Evolutionary conservation across 257 asterid species (phyloP).

Genomic region (Verbena officinalis): DNA sequence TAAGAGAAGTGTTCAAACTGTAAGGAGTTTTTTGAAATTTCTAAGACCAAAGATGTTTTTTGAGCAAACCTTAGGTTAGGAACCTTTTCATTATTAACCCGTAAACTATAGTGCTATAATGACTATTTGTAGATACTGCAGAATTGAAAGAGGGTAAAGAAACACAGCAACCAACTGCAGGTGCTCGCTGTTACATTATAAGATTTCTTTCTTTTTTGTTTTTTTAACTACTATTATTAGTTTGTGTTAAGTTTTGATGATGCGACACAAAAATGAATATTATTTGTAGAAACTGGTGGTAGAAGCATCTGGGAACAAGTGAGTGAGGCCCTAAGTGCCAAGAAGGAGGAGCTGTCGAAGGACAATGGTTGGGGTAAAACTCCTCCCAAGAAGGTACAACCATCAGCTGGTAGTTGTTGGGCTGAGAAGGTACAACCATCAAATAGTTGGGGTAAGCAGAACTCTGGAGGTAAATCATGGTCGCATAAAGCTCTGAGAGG

Average conservation of each 20-base stretch:
- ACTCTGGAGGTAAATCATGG: conserved; percentile 48
- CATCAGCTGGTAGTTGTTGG: conserved; percentile 20
- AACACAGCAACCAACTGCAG: conserved; percentile 32
- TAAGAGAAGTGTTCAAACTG: too few relatives aligned
- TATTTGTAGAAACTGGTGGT: conserved; percentile 45
- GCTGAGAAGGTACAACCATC: conserved; percentile 45
- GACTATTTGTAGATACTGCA: conserved; percentile 32
- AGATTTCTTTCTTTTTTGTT: too few relatives aligned
- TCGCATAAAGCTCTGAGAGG: conserved; percentile 66
- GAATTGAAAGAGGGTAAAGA: conserved; percentile 32
- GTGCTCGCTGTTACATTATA: conserved; percentile 27
- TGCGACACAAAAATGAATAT: conserved; percentile 11
- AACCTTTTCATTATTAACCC: too few relatives aligned
- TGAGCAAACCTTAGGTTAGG: too few relatives aligned
- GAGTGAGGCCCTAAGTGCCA: conserved; percentile 57
- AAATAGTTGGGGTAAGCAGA: conserved; percentile 42
- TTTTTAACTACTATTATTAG: not conserved
- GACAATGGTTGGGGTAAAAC: conserved; percentile 46
- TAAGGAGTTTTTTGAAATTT: too few relatives aligned
- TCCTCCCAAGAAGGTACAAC: conserved; percentile 42
- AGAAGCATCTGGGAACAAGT: conserved; percentile 69
- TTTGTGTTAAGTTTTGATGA: not conserved
- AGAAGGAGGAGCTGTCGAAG: conserved; percentile 58
- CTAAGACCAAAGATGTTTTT: too few relatives aligned
- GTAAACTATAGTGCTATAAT: conserved; percentile 4